Evolutionary conservation across 73 alveolate genomes (phyloP), one percentile per base, ranked within the genome.

Genomic region (Blepharisma stoltei): DNA sequence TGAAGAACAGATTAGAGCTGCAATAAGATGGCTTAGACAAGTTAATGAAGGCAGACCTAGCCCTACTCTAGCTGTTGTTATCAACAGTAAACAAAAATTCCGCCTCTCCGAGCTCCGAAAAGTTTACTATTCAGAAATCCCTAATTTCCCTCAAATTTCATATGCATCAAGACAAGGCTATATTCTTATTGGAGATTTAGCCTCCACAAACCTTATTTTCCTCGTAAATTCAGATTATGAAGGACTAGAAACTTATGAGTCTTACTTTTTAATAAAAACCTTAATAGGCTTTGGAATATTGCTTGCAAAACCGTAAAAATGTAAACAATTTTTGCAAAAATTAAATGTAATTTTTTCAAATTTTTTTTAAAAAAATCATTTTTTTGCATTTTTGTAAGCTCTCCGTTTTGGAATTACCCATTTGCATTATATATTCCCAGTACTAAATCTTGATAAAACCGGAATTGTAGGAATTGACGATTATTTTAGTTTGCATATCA

Each of bases 21-120:
- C 73, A 20, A 41, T 25, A 8, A 82, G 70, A 43, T 78, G 52
- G 8, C 11, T 48, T 2, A 70, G 50, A 8, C 55, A 73, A 71
- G 38, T 79, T 6, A 70, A 66, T n/a, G 45, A 48, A 14, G 82
- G 83, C 14, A 79, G 88, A 2, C 77, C 81, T 6, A 80, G 50
- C 41, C 70, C 70, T 32, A 6, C 14, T 7, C 23, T 20, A 7
- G 68, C 70, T 6, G 70, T 71, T 11, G 54, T 47, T 6, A 14
- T 68, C 9, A 80, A 70, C 70, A 53, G 54, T 46, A 14, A n/a
- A 45, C 32, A 80, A 50, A 49, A 53, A 32, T 11, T 44, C 6
- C 71, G 49, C 25, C 37, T 80, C 9, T n/a, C 14, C 3, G 67
- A 80, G 6, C 7, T 80, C 52, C 8, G 88, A 49, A 60, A 25